Percentiles rank a stretch among this genome's conserved stretches.
These are phyloP conservation scores for Platanthera guangdongensis DNA, from an alignment of 106 monocot species.

Conservation along the genomic window DNA sequence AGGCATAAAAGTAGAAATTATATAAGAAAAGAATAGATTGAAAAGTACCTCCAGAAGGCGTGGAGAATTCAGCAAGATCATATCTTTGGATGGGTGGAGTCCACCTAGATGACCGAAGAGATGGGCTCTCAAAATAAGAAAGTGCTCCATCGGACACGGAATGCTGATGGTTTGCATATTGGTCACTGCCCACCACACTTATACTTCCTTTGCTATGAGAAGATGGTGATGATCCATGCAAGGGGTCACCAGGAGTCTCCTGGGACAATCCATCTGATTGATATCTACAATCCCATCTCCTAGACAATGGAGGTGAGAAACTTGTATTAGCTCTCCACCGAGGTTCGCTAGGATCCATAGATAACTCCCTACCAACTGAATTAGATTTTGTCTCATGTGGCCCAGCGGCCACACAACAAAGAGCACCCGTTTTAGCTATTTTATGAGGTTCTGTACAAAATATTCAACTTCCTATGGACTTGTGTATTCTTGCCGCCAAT, in stretches of 20 bases:
- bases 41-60: slow-evolving; percentile 42
- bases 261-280: slow-evolving; percentile 41
- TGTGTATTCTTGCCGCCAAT: neutral
- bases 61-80: slow-evolving; percentile 67
- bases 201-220: slow-evolving; percentile 55
- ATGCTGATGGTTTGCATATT: slow-evolving; percentile 57
- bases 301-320: slow-evolving; percentile 62
- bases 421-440: slow-evolving; percentile 88
- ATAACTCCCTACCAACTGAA: slow-evolving; percentile 38
- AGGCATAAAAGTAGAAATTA: neutral
- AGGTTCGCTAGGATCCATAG: slow-evolving; percentile 67
- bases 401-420: slow-evolving; percentile 94
- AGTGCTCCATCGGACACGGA: slow-evolving; percentile 76
- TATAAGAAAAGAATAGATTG: neutral
- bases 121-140: slow-evolving; percentile 72
- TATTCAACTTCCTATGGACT: neutral
- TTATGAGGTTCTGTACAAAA: neutral
- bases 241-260: slow-evolving; percentile 24
- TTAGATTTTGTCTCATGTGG: slow-evolving; percentile 87
- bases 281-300: slow-evolving; percentile 59
- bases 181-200: slow-evolving; percentile 36
- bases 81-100: slow-evolving; percentile 52
- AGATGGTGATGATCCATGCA: slow-evolving; percentile 47
- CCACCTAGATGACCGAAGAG: slow-evolving; percentile 52
- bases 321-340: slow-evolving; percentile 71